Evolutionary conservation across 805 yeast genomes (phyloP), one percentile per base, ranked within the genome.

Genomic region (Ascoidea asiatica): DNA sequence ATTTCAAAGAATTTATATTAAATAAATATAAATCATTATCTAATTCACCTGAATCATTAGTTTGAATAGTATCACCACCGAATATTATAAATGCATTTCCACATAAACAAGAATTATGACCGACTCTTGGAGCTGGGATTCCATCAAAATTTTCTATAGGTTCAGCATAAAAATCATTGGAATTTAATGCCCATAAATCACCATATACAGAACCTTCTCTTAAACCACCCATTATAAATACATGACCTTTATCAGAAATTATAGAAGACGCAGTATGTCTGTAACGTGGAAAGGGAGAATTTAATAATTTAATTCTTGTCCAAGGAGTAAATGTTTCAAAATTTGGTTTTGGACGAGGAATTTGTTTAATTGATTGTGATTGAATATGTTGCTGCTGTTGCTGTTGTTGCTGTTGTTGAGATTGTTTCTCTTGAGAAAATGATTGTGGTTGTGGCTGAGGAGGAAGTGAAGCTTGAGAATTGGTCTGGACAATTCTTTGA

Each of bases 51-150:
- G 71, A 70, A 42, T 73, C 73, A 56, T 82, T 87, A 35, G 88
- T 81, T 52, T 74, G 73, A 37, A 79, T 83, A 1, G 97, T 92
- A 59, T 92, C 98, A 55, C 99, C 99, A 35, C 97, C 98, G 62
- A 86, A 90, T 13, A 92, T 77, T 40, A 92, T 88, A 56, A 81
- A 92, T 1, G 97, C 97, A 57, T 89, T 90, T 13, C 97, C 98
- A 48, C 95, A 81, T 33, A 90, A 69, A 7, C 89, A 83, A 1
- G 95, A 73, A 5, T 95, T 86, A 62, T 92, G 99, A 3, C 97
- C 97, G 5, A 90, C 96, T 54, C 98, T 78, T 33, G 97, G 96
- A 18, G 95, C 90, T 2, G 97, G 96, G 17, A 86, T 76, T 43
- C 83, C 79, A 49, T 81, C 86, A 43, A 77, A 75, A 48, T 83